Evolutionary conservation across 2,329 filamentous ascomycete genomes (phyloP).

Genomic region (Arthrobotrys sinensis): DNA sequence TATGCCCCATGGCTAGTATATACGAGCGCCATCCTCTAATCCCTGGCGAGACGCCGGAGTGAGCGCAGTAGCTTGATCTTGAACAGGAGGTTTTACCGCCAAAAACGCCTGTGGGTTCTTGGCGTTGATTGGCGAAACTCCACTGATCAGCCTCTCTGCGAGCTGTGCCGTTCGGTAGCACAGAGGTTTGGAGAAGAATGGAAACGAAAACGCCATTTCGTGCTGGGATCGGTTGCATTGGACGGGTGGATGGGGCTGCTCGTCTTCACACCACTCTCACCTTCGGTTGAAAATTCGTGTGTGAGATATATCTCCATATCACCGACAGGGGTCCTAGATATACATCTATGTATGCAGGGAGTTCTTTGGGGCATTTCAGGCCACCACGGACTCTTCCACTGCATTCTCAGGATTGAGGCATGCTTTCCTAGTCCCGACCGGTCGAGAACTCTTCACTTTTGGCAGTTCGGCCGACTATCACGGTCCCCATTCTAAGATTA

Average conservation of each 20-base stretch:
- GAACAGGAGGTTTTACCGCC: slow-evolving; percentile 47
- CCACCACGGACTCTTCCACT: slow-evolving; percentile 15
- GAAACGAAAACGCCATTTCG: slow-evolving; percentile 31
- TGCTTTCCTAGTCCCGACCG: slow-evolving; percentile 5
- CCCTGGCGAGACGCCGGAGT: slow-evolving; percentile 40
- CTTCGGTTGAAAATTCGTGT: slow-evolving; percentile 20
- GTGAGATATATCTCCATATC: slow-evolving; percentile 52
- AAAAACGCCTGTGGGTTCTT: slow-evolving; percentile 16
- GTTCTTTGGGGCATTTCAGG: slow-evolving; percentile 19
- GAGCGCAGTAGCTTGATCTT: slow-evolving; percentile 16
- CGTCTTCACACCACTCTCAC: slow-evolving; percentile 9
- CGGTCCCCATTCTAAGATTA: slow-evolving; percentile 10
- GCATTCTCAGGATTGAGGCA: slow-evolving; percentile 10
- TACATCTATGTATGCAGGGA: slow-evolving; percentile 40
- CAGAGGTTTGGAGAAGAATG: slow-evolving; percentile 25
- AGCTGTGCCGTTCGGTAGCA: slow-evolving; percentile 35
- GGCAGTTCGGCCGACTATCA: slow-evolving; percentile 33
- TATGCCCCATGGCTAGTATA: slow-evolving; percentile 11
- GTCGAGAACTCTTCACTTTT: slow-evolving; percentile 53
- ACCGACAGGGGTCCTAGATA: slow-evolving; percentile 24
- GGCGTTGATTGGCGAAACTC: slow-evolving; percentile 29
- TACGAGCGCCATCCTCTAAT: slow-evolving; percentile 39
- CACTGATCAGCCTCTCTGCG: not conserved
- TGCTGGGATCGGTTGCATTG: slow-evolving; percentile 4
- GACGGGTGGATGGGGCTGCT: slow-evolving; percentile 16